Conservation (phyloP, 805 yeast species). For the Candida pseudofarinosa region DNA sequence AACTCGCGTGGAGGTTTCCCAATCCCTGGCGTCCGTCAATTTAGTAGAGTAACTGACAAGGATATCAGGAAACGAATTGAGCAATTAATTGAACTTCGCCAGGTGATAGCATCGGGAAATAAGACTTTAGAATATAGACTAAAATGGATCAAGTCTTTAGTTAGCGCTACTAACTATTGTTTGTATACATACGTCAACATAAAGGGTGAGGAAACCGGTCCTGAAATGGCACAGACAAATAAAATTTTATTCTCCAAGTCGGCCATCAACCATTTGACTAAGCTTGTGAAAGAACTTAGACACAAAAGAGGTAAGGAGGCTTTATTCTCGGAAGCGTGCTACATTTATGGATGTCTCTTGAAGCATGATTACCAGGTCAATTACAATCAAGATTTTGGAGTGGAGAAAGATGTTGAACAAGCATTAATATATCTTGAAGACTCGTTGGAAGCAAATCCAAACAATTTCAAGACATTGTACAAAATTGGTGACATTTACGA, state of each 20-base stretch:
- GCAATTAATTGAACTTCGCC: constrained; percentile 30
- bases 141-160: constrained; percentile 41
- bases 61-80: constrained; percentile 28
- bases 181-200: constrained; percentile 40
- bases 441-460: constrained; percentile 29
- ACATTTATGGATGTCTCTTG: constrained; percentile 34
- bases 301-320: constrained; percentile 14
- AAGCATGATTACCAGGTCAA: constrained; percentile 28
- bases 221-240: constrained; percentile 27
- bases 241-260: constrained; percentile 36
- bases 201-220: constrained; percentile 33
- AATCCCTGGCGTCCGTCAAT: constrained; percentile 7
- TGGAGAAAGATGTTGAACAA: constrained; percentile 22
- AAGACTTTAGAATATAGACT: constrained; percentile 38
- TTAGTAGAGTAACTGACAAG: constrained; percentile 17
- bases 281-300: constrained; percentile 32
- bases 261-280: constrained; percentile 32
- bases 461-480: constrained; percentile 30
- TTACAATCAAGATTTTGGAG: constrained; percentile 35
- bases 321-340: constrained; percentile 28
- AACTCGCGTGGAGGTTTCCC: constrained; percentile 7
- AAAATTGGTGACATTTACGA: constrained; percentile 39
- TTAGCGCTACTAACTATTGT: constrained; percentile 34
- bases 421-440: constrained; percentile 29
- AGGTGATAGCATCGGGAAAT: constrained; percentile 37